These are phyloP conservation scores for Penicillium sp. DNA, from an alignment of 2,329 filamentous ascomycete genomes.

Conservation along the genomic window DNA sequence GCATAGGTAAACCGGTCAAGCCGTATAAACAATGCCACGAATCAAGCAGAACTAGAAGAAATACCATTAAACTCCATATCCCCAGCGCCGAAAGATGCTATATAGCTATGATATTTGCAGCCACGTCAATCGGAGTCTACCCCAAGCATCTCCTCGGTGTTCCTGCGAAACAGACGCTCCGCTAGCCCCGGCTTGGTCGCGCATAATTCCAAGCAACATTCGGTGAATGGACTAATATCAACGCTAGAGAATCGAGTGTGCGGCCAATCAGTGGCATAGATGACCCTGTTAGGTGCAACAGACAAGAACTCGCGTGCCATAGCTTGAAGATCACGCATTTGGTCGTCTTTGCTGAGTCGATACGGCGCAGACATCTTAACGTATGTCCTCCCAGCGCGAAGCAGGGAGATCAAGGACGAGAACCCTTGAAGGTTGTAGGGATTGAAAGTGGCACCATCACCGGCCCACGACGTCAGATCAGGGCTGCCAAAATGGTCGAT, in stretches of 20 bases:
- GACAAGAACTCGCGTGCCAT: conserved; percentile 45
- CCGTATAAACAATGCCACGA: not conserved
- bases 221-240: conserved; percentile 49
- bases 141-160: conserved; percentile 48
- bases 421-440: conserved; percentile 46
- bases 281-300: conserved; percentile 39
- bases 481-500: conserved; percentile 55
- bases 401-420: conserved; percentile 40
- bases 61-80: conserved; percentile 3
- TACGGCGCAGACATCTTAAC: conserved; percentile 55
- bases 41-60: conserved; percentile 1
- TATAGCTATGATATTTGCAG: not conserved
- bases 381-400: conserved; percentile 44
- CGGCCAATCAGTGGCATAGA: conserved; percentile 58
- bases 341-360: conserved; percentile 42
- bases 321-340: conserved; percentile 41
- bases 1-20: not conserved
- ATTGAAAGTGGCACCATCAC: conserved; percentile 22
- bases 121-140: conserved; percentile 12
- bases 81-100: conserved; percentile 9
- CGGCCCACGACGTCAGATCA: conserved; percentile 22
- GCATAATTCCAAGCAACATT: conserved; percentile 48
- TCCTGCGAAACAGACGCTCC: conserved; percentile 47
- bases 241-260: conserved; percentile 54
- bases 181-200: conserved; percentile 38